Base-by-base conservation (phyloP, 352 stramenopile species). In the Phytophthora pini region DNA sequence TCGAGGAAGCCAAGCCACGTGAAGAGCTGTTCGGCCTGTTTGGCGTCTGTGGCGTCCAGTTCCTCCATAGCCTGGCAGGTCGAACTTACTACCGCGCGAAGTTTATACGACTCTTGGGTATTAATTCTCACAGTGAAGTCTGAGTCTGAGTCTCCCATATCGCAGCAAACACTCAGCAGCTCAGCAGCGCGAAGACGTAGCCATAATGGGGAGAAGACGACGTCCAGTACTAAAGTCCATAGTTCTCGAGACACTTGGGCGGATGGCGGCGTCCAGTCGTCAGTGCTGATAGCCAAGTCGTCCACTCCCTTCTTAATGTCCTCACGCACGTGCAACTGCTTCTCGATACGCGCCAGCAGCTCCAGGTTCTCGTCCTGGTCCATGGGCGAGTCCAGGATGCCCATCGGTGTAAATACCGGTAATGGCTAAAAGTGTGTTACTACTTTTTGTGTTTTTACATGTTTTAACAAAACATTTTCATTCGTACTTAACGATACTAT, bases 71-170 rank as follows among this genome's bases (percentile, higher is more conserved):
- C 72, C 52, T 93, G 82, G 50, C 79, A 89, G 49, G 82, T 87
- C 20, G 84, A 89, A 75, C 82, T 90, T 59, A 90, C 79, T 27
- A 93, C 72, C 10, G 84, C 85, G 11, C 84, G 84, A 52, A 90
- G 55, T 69, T 84, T 81, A 64, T 83, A 69, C 20, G 70, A 68
- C 44, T 76, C 66, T 36, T 48, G 11, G 0, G 24, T 26, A 57
- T 57, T 29, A 52, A 70, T 52, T 39, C 12, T 62, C 11, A 67
- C 44, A 36, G 55, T 31, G 0, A 36, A 24, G 9, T 65, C 36
- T 40, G 48, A 56, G 12, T 70, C 39, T 39, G 36, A 50, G 17
- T 73, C 51, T 15, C 69, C 68, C 36, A 63, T 61, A 43, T 64
- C 53, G 15, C 61, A 89, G 56, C 70, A 89, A 0, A 76, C 76